phyloP scores from a whole-genome alignment of 73 alveolate genomes.

The Stentor coeruleus region DNA sequence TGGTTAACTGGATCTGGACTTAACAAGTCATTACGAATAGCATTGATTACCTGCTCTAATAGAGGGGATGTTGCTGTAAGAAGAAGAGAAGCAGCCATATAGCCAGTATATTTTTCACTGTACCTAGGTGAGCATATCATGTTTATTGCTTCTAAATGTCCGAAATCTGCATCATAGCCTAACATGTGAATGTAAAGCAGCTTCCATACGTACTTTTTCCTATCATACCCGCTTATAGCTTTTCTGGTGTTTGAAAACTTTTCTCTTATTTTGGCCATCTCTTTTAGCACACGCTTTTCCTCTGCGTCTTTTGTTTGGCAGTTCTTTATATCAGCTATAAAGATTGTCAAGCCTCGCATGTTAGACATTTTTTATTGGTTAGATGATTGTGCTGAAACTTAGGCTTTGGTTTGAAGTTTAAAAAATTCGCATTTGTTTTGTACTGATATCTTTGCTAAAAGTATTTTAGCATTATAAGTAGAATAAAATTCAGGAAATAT shows the following conservation, averaged over 20 bases:
- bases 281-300: conserved; percentile 92
- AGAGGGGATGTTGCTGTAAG: conserved; percentile 79
- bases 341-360: conserved; percentile 93
- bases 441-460: too few species aligned
- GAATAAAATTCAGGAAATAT: too few species aligned
- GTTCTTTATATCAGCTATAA: conserved; percentile 94
- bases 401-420: too few species aligned
- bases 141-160: conserved; percentile 89
- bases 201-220: conserved; percentile 97
- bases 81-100: conserved; percentile 92
- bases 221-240: conserved; percentile 93
- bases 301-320: conserved; percentile 96
- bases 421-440: too few species aligned
- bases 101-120: conserved; percentile 98
- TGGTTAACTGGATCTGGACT: conserved; percentile 85
- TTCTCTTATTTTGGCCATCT: conserved; percentile 94
- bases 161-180: conserved; percentile 98
- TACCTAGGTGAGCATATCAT: conserved; percentile 89
- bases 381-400: too few species aligned
- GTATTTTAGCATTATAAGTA: too few species aligned
- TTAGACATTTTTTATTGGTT: conserved; percentile 42
- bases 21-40: conserved; percentile 87
- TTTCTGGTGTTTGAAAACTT: conserved; percentile 74
- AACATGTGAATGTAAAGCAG: conserved; percentile 84
- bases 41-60: conserved; percentile 78